Conservation (phyloP, 345 rosid species). For the Lepidium aucheri region DNA sequence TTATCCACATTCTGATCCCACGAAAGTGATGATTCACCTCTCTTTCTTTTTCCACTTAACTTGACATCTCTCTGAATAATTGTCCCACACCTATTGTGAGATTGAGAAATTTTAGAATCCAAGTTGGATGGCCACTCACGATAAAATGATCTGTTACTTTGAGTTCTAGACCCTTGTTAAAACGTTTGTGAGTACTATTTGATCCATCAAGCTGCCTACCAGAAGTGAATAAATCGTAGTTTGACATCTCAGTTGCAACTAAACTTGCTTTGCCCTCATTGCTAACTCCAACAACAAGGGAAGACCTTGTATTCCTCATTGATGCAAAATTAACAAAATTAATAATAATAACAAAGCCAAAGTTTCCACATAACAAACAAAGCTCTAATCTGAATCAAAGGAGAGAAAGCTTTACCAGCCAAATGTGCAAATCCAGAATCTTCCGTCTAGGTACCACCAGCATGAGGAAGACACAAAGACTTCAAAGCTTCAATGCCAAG, state of each 20-base stretch:
- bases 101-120: slow-evolving; percentile 72
- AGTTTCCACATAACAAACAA: neutral
- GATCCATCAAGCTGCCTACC: slow-evolving; percentile 66
- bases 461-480: slow-evolving; percentile 57
- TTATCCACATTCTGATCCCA: slow-evolving; percentile 46
- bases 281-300: slow-evolving; percentile 62
- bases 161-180: slow-evolving; percentile 67
- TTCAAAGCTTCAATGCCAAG: slow-evolving; percentile 87
- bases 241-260: slow-evolving; percentile 60
- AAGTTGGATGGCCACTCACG: slow-evolving; percentile 92
- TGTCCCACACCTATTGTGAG: slow-evolving; percentile 68
- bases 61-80: slow-evolving; percentile 47
- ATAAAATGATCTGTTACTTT: slow-evolving; percentile 65
- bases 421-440: slow-evolving; percentile 54
- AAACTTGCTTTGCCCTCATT: slow-evolving; percentile 37
- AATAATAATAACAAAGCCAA: neutral
- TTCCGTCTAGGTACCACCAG: slow-evolving; percentile 61
- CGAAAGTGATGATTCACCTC: slow-evolving; percentile 55
- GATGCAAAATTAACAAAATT: neutral
- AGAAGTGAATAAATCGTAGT: slow-evolving; percentile 51
- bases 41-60: slow-evolving; percentile 60
- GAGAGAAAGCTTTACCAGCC: slow-evolving; percentile 46
- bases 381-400: neutral
- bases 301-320: slow-evolving; percentile 48
- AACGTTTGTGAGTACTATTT: slow-evolving; percentile 45